Evolutionary conservation across 2,329 filamentous ascomycete genomes (phyloP).

Genomic region (Phyllosticta citribraziliensis): DNA sequence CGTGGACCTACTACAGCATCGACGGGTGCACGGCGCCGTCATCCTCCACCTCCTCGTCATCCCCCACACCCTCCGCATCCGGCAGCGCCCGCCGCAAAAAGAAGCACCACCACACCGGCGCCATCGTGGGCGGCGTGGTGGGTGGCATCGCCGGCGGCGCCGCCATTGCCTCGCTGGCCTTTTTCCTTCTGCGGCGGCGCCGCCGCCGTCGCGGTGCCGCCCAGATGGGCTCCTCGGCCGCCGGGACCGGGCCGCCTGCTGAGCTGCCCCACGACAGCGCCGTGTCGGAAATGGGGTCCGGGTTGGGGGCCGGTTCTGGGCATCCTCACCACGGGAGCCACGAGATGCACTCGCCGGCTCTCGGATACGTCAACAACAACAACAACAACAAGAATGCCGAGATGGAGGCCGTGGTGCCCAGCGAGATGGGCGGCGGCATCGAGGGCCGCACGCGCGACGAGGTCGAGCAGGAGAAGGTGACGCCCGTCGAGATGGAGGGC

Average conservation of each 20-base stretch:
- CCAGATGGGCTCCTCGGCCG: slow-evolving; percentile 6
- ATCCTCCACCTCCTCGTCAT: background rate
- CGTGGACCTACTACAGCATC: slow-evolving; percentile 7
- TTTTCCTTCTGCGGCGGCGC: background rate
- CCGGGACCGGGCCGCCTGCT: background rate
- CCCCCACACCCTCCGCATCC: background rate
- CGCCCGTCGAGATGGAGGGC: background rate
- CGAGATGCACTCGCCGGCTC: background rate
- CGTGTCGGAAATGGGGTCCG: background rate
- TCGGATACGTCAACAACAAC: background rate
- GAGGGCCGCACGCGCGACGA: background rate
- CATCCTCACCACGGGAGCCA: background rate
- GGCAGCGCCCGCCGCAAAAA: background rate
- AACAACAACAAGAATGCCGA: background rate
- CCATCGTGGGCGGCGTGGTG: slow-evolving; percentile 9
- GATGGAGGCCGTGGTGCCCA: background rate
- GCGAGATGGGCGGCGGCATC: background rate
- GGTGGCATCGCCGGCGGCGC: slow-evolving; percentile 4
- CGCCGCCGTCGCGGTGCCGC: background rate
- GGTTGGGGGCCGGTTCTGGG: background rate
- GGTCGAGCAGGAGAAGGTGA: background rate
- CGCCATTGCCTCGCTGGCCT: background rate
- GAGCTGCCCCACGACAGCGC: background rate
- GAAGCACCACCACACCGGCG: background rate
- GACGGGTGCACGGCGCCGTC: slow-evolving; percentile 21